Evolutionary conservation across 192 early-diverging fungal genomes (phyloP), one percentile per base, ranked within the genome.

Genomic region (Backusella parvicylindrica): DNA sequence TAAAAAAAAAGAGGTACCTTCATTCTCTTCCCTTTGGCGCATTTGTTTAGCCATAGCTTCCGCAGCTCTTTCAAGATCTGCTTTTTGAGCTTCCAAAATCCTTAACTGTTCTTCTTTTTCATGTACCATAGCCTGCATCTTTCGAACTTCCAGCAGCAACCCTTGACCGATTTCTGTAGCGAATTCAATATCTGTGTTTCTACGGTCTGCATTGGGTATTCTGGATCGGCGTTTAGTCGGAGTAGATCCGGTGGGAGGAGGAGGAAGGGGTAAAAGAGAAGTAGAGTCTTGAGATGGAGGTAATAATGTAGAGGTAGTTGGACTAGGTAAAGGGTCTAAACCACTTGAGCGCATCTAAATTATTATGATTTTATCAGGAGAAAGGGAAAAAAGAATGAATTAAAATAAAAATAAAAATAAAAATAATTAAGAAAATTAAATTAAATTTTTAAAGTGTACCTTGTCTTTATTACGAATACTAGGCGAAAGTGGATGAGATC

Each of bases 21-120:
- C 85, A 67, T 71, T 83, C 72, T 89, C 88, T 76, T 89, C 85
- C 11, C 83, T 80, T 40, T 83, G 79, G 23, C 85, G 77, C 16
- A 87, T 63, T 67, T 88, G 84, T 64, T 85, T 86, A 49, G 80
- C 74, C 60, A 86, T 73, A 1, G 76, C 70, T 53, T 89, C 88
- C 66, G 83, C 80, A 37, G 76, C 78, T 31, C 86, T 81, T 64
- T 89, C 88, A 35, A 84, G 76, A 37, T 88, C 88, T 2, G 77
- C 82, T 38, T 83, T 86, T 35, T 86, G 84, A n/a, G 68, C 74
- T 66, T 89, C 88, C 26, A 86, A 47, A 4, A 70, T 65, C 6
- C 75, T 66, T 15, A 83, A 32, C 37, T 79, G 75, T 64, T 83
- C 82, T 41, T 85, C 84, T 56, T 81, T 83, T 53, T 84, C 82